phyloP scores from a whole-genome alignment of 768 basidiomycete genomes.

The Rhizopogon sp. region DNA sequence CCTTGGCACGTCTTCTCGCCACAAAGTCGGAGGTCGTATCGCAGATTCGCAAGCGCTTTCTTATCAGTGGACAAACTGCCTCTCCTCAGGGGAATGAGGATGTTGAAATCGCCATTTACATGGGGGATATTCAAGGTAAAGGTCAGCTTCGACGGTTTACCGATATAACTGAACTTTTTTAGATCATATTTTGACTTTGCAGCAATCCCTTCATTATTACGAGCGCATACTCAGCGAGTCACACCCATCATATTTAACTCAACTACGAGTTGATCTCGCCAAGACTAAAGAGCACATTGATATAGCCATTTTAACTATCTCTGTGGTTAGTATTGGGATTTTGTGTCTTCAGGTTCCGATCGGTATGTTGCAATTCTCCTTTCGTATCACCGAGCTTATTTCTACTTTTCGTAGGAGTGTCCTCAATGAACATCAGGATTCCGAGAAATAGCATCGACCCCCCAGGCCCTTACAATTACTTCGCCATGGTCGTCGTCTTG shows the following conservation, averaged over 20 bases:
- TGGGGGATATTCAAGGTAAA: constrained; percentile 89
- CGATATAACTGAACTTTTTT: constrained; percentile 1
- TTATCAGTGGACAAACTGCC: constrained; percentile 23
- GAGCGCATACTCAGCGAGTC: constrained; percentile 86
- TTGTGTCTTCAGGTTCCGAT: constrained; percentile 57
- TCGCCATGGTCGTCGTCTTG: constrained; percentile 48
- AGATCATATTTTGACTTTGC: constrained; percentile 90
- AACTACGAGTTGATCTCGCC: constrained; percentile 60
- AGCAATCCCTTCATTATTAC: constrained; percentile 79
- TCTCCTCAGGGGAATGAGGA: constrained; percentile 40
- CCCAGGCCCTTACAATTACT: constrained; percentile 42
- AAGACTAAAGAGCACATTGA: constrained; percentile 59
- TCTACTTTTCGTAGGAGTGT: constrained; percentile 40
- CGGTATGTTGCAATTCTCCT: constrained; percentile 34
- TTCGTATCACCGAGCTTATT: constrained; percentile 1
- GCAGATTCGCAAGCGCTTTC: constrained; percentile 71
- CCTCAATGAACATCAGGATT: constrained; percentile 62
- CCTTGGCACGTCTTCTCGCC: constrained; percentile 67
- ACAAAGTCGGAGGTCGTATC: constrained; percentile 81
- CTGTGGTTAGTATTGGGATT: constrained; percentile 61
- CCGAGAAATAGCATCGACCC: constrained; percentile 45
- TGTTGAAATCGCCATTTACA: constrained; percentile 75
- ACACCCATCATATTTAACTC: constrained; percentile 80
- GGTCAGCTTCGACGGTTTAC: background rate
- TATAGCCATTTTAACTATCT: constrained; percentile 60